Evolutionary conservation across 768 basidiomycete genomes (phyloP).

Genomic region (Kwoniella europaea): DNA sequence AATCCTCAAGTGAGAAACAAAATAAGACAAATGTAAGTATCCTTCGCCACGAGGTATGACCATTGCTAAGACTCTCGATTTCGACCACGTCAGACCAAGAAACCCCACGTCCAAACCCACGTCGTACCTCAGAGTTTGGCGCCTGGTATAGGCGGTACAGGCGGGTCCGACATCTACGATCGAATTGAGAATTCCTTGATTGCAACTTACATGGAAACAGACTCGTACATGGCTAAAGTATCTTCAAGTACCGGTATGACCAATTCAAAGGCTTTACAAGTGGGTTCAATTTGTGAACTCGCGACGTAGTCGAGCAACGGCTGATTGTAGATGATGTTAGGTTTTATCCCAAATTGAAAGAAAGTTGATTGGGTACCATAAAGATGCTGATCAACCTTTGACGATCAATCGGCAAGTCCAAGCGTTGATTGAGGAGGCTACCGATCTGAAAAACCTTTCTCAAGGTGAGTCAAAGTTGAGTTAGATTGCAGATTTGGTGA

Average conservation of each 20-base stretch:
- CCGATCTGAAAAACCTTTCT: slow-evolving; percentile 50
- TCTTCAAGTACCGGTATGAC: slow-evolving; percentile 45
- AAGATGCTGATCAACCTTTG: slow-evolving; percentile 31
- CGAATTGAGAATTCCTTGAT: slow-evolving; percentile 40
- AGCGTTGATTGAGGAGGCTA: slow-evolving; percentile 54
- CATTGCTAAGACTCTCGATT: too few species aligned
- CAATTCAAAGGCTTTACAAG: slow-evolving; percentile 51
- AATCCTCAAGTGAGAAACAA: background rate
- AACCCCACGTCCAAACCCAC: slow-evolving; percentile 6
- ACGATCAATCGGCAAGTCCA: slow-evolving; percentile 52
- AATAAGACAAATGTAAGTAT: background rate
- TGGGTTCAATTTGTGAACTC: slow-evolving; percentile 9
- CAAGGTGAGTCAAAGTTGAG: slow-evolving; percentile 42
- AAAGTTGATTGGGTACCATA: slow-evolving; percentile 51
- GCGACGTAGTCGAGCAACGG: background rate
- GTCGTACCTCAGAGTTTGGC: slow-evolving; percentile 32
- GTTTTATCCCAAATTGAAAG: slow-evolving; percentile 54
- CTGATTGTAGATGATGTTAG: slow-evolving; percentile 7
- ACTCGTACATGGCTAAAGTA: slow-evolving; percentile 51
- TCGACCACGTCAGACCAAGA: background rate
- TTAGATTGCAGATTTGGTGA: too few species aligned
- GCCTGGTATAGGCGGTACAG: slow-evolving; percentile 4
- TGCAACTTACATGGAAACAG: slow-evolving; percentile 30
- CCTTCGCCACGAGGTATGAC: background rate
- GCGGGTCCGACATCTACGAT: slow-evolving; percentile 31